Base-by-base conservation (phyloP, 495 filamentous ascomycete genomes). In the Umbilicaria muhlenbergii region DNA sequence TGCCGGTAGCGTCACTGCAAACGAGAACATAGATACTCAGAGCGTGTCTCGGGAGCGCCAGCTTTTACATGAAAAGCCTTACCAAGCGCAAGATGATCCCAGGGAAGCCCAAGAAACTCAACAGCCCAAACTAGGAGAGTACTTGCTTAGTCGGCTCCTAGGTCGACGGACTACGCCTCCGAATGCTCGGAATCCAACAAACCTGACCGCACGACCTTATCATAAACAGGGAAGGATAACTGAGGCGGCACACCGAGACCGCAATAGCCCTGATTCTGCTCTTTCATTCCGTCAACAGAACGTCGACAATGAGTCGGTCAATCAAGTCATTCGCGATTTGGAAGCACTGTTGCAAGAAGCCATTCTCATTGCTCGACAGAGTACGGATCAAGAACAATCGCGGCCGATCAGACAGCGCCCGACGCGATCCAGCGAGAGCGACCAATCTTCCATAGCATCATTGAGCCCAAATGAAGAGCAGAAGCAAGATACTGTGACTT, bases 271-370 rank as follows among this genome's bases (percentile, higher is more conserved):
- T 1, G 45, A 48, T 3, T 24, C 17, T 32, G n/a, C 19, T 3
- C 17, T 14, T 39, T 11, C 39, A 24, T 15, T 45, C 14, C 37
- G n/a, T 11, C 35, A 49, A 19, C 49, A 47, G 39, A 33, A 41
- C 19, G 41, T 24, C 32, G 42, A 43, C 14, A 21, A 39, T 24
- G 35, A 47, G 11, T 40, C 42, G 34, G 53, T 56, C 28, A 39
- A 44, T 13, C 40, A 48, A 36, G 63, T 63, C 7, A 55, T 70
- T 47, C 54, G 50, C 13, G 58, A 67, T 41, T 57, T 73, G 24
- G 69, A 74, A 40, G 47, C 56, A 36, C 58, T 73, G 11, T 56
- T 73, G 14, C 57, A 54, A 32, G 63, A 71, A 49, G 70, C 68
- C 14, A 44, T 69, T 14, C 54, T 50, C 0, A 50, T 74, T 15